Evolutionary conservation across 352 stramenopile species (phyloP), one percentile per base, ranked within the genome.

Genomic region (Globisporangium carolinianum): DNA sequence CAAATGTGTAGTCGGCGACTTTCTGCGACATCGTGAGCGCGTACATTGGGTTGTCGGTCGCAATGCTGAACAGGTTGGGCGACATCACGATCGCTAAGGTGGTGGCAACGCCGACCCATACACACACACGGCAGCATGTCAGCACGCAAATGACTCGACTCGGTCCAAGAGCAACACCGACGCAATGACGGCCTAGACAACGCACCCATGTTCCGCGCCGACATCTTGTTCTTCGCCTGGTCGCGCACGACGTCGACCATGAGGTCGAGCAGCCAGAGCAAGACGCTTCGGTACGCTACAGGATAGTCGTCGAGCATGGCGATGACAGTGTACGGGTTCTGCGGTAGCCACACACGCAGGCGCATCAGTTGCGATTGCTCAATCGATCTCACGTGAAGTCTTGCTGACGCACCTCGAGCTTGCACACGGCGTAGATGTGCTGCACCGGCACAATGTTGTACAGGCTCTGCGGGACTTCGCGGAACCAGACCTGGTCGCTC

Each of bases 191-290:
- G 24, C 24, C 24, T 32, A 32, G 24, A 32, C 24, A 12, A 47
- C 63, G 12, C 61, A 88, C 80, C 74, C 63, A 95, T 72, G 66
- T 90, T 93, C 55, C 86, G 82, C 0, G 80, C 67, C 2, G 78
- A 78, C 86, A 95, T 95, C 52, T 86, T 89, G 70, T 91, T 95
- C 51, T 60, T 49, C 15, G 68, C 58, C 49, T 91, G 61, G 58
- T 91, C 59, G 45, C 58, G 61, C 9, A 79, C 76, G 15, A 93
- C 69, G 45, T 76, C 68, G 9, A 67, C 82, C 60, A 92, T 73
- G 18, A 95, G 57, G 43, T 95, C 86, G 5, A 95, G 62, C 3
- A 95, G 66, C 85, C 86, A 95, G 0, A 84, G 55, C 35, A 89
- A 48, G 9, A 91, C 57, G 47, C 61, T 83, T 50, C 41, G 62